A percentile compares a stretch with the other conserved stretches of the same genome.
Conservation (phyloP, 306 rosid genomes). For the Castanopsis chinensis region DNA sequence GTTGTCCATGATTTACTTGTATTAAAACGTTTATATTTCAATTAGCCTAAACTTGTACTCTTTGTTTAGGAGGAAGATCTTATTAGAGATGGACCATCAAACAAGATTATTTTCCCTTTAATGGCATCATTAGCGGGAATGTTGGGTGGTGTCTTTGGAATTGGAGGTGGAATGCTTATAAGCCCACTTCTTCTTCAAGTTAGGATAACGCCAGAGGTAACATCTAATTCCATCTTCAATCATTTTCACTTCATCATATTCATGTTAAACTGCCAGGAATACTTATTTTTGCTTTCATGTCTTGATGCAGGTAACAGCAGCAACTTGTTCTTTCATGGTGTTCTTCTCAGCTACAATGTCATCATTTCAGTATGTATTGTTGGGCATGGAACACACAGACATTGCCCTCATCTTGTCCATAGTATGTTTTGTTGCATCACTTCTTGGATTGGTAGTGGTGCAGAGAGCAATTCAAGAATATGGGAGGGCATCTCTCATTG, state of each 20-base stretch:
- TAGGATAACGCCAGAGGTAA: conserved; percentile 77
- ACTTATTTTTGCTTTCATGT: neutral
- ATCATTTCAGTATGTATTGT: conserved; percentile 62
- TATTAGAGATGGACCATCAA: conserved; percentile 30
- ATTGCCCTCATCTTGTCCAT: conserved; percentile 48
- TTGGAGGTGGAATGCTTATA: conserved; percentile 94
- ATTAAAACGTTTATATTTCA: neutral
- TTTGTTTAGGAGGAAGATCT: conserved; percentile 35
- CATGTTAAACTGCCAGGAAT: neutral
- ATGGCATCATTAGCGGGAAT: conserved; percentile 77
- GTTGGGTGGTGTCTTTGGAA: conserved; percentile 86
- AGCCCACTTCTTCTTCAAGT: conserved; percentile 91
- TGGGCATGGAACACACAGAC: conserved; percentile 71
- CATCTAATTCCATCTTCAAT: neutral
- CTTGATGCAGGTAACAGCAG: conserved; percentile 62
- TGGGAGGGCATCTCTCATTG: conserved; percentile 82
- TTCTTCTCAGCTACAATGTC: conserved; percentile 91
- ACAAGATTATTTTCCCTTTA: conserved; percentile 58
- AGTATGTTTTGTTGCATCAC: conserved; percentile 67
- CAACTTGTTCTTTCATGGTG: conserved; percentile 93
- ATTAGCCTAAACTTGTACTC: neutral
- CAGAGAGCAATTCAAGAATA: conserved; percentile 55
- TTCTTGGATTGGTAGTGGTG: conserved; percentile 65
- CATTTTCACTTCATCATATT: neutral
- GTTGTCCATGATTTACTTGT: neutral